Base-by-base conservation (phyloP, 1,139 yeast species). In the Casaregolazyma suthepensis region DNA sequence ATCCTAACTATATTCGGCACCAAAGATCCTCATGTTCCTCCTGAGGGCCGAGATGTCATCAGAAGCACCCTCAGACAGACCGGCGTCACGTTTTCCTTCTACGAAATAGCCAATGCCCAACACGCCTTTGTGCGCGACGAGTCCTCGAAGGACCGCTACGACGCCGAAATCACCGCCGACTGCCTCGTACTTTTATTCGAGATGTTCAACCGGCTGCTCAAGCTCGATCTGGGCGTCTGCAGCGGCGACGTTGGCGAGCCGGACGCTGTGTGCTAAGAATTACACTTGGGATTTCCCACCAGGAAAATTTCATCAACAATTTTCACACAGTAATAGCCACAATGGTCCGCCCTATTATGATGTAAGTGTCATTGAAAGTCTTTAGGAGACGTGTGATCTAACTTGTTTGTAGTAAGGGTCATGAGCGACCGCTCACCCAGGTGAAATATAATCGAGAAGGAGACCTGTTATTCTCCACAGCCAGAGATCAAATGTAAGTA, bases 391-490 rank as follows among this genome's bases (percentile, higher is more conserved):
- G 5, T 20, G 43, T 6, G 19, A 12, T 26, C 50, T 47, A 47
- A 47, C 50, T 35, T 6, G 19, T 18, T n/a, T 31, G 35, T 22
- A 54, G 58, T 47, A 61, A 61, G 45, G 74, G 74, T 52, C 74
- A 70, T 65, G 69, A 65, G 58, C 72, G 74, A 59, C 74, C 74
- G 52, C 59, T 70, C 63, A 87, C 95, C 51, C 96, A 91, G 78
- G 93, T 93, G 63, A 91, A 87, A 70, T 93, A 84, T 76, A 93
- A 91, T 79, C 80, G 83, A 61, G 98, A 94, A 66, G 99, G 99
- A 50, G 99, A 94, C 71, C 75, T 94, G 63, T 79, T 94, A 58
- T 87, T 94, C 71, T 84, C 97, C 10, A 93, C 89, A 46, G 91
- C 97, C 64, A 90, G 94, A 72, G 99, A 91, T 79, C 81, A 81